These are phyloP conservation scores for Cutaneotrichosporon arboriforme DNA, from an alignment of 1,284 basidiomycete genomes.

Conservation along the genomic window DNA sequence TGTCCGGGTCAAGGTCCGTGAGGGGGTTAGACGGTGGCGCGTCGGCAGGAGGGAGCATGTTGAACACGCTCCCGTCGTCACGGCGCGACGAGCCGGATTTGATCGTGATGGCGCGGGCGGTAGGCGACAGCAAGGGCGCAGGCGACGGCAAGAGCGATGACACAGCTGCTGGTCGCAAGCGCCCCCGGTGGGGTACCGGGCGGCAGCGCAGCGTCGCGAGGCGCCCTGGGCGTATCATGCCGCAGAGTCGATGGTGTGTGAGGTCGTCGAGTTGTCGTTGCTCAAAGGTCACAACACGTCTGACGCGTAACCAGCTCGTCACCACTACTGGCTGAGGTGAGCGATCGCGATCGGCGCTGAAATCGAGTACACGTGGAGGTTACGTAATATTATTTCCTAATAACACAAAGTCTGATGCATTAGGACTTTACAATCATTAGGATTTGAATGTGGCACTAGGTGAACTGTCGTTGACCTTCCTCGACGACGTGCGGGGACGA, in stretches of 20 bases:
- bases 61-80: neutral
- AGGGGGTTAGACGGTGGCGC: no score
- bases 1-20: no score
- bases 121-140: no score
- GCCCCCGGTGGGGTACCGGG: neutral
- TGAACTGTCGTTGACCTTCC: neutral
- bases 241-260: neutral
- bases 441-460: neutral
- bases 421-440: no score
- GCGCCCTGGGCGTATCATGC: neutral
- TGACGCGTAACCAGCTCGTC: no score
- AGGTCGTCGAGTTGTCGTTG: neutral
- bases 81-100: neutral
- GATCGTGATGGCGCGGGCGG: neutral
- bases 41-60: no score
- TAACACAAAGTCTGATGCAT: no score
- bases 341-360: no score
- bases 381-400: no score
- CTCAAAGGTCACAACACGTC: neutral
- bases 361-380: no score
- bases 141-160: no score
- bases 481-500: neutral
- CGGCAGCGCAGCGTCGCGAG: neutral
- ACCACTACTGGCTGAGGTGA: no score
- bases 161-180: neutral